phyloP scores from a whole-genome alignment of 2,329 filamentous ascomycete species.

The Mycogone perniciosa region DNA sequence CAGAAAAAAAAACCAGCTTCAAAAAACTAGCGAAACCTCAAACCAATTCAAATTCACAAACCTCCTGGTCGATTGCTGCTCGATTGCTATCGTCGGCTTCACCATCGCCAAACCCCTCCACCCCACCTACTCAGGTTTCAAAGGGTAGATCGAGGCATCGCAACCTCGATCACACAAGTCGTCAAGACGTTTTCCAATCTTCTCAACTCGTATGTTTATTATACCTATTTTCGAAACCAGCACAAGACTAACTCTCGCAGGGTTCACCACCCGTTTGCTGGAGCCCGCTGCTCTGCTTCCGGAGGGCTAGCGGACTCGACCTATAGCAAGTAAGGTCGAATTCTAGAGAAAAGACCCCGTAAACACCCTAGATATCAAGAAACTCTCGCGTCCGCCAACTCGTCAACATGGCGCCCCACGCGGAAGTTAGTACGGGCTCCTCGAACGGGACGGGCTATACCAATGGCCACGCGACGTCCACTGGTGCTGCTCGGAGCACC shows the following conservation, averaged over 20 bases:
- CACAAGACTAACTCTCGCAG: constrained; percentile 42
- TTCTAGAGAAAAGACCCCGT: constrained; percentile 24
- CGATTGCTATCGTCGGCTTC: not conserved
- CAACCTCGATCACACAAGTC: constrained; percentile 52
- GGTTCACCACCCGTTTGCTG: constrained; percentile 92
- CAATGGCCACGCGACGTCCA: constrained; percentile 38
- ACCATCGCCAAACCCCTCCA: constrained; percentile 1
- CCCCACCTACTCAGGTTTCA: constrained; percentile 8
- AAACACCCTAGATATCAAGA: constrained; percentile 15
- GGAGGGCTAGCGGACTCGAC: constrained; percentile 71
- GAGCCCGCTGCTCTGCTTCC: constrained; percentile 86
- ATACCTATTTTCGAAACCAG: not conserved
- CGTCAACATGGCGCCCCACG: constrained; percentile 84
- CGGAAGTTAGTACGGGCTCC: constrained; percentile 52
- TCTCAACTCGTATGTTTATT: constrained; percentile 78
- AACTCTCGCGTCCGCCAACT: constrained; percentile 26
- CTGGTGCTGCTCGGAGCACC: constrained; percentile 49
- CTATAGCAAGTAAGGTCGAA: constrained; percentile 46
- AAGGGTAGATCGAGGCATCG: constrained; percentile 43
- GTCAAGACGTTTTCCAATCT: constrained; percentile 99
- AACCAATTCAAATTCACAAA: not conserved
- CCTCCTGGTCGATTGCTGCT: not conserved
- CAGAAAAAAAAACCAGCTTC: not conserved
- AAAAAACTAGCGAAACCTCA: not conserved
- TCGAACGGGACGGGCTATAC: constrained; percentile 54